A percentile compares a stretch with the other conserved stretches of the same genome.
These are phyloP conservation scores for Oxyria digyna DNA, from an alignment of 148 eudicot genomes.

Conservation along the genomic window DNA sequence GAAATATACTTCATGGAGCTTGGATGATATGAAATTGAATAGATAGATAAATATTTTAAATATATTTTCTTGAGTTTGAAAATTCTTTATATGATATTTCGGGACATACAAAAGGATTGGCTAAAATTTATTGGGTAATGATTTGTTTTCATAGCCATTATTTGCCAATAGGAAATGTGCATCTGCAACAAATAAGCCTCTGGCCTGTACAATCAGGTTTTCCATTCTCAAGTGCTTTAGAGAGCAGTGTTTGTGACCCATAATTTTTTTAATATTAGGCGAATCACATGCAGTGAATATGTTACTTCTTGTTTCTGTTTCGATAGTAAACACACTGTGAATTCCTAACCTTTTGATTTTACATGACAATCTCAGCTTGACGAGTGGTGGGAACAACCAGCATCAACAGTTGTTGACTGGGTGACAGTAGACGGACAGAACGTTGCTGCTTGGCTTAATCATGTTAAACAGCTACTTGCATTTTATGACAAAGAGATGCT, in stretches of 20 bases:
- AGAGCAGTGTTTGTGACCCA: background rate
- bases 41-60: background rate
- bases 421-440: constrained; percentile 87
- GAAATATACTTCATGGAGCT: background rate
- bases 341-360: background rate
- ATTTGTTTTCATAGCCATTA: background rate
- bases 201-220: background rate
- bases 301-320: background rate
- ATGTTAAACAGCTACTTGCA: constrained; percentile 78
- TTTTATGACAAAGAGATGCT: constrained; percentile 56
- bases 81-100: background rate
- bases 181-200: background rate
- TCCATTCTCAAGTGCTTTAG: background rate
- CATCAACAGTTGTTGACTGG: constrained; percentile 92
- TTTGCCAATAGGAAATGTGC: background rate
- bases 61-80: background rate
- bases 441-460: constrained; percentile 86
- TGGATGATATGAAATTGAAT: background rate
- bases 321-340: background rate
- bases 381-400: constrained; percentile 99
- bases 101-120: background rate
- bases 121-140: background rate
- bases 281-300: background rate
- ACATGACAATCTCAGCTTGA: constrained; percentile 50
- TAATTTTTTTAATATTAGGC: background rate